These are phyloP conservation scores for Cordyceps cateniannulata DNA, from an alignment of 2,329 filamentous ascomycete genomes.

Conservation along the genomic window DNA sequence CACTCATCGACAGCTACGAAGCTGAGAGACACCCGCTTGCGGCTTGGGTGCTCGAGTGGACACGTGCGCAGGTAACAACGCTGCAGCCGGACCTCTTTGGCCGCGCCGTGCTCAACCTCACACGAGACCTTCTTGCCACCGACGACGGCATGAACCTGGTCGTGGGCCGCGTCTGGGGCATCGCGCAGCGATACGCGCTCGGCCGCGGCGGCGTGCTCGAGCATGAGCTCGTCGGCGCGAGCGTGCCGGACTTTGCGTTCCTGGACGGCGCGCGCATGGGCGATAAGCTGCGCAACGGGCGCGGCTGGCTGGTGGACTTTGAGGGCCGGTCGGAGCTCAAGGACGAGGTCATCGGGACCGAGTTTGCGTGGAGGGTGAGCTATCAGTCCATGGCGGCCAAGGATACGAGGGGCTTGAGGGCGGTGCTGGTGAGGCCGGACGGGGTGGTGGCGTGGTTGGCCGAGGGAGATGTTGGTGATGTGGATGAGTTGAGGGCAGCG, in stretches of 20 bases:
- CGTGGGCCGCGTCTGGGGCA: conserved; percentile 28
- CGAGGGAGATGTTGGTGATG: conserved; percentile 17
- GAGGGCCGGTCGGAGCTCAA: conserved; percentile 13
- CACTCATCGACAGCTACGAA: conserved; percentile 41
- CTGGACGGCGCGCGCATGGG: conserved; percentile 23
- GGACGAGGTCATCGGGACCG: conserved; percentile 2
- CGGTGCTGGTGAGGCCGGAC: conserved; percentile 26
- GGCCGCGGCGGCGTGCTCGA: conserved; percentile 13
- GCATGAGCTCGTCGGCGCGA: conserved; percentile 28
- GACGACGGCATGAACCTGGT: conserved; percentile 24
- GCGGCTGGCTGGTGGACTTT: conserved; percentile 24
- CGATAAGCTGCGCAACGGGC: conserved; percentile 21
- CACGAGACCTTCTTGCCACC: conserved; percentile 23
- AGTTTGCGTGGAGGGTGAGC: conserved; percentile 16
- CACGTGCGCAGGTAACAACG: conserved; percentile 28
- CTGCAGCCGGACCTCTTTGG: conserved; percentile 23
- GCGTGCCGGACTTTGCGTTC: conserved; percentile 29
- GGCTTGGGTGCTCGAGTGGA: conserved; percentile 28
- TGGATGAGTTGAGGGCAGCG: conserved; percentile 12
- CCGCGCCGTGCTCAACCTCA: conserved; percentile 19
- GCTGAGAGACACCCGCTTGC: conserved; percentile 40
- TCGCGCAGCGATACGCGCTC: conserved; percentile 26
- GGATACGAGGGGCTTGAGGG: conserved; percentile 20
- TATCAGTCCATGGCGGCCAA: conserved; percentile 18
- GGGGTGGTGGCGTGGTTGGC: conserved; percentile 27